phyloP scores from a whole-genome alignment of 1,284 basidiomycete genomes.

The Cystobasidium pallidum region DNA sequence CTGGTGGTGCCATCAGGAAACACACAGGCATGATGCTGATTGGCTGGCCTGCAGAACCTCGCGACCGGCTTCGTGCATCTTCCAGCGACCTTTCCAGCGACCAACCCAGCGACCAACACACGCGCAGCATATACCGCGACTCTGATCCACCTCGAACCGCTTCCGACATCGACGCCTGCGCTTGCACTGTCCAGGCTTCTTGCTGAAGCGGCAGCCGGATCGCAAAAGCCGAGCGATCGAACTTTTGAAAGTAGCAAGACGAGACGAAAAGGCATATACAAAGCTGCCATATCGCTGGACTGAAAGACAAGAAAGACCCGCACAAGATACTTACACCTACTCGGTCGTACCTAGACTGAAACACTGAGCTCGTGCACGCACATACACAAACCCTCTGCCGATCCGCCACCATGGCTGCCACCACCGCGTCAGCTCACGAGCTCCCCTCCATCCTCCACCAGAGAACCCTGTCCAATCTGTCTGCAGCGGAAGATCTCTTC shows the following conservation, averaged over 20 bases:
- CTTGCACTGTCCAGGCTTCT: too few relatives aligned
- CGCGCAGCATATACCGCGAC: not conserved
- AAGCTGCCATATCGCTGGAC: not conserved
- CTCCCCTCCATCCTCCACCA: conserved; percentile 2
- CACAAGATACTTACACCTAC: too few relatives aligned
- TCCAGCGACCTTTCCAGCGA: conserved; percentile 43
- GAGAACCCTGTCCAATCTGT: conserved; percentile 25
- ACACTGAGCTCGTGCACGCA: not conserved
- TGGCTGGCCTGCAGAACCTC: conserved; percentile 15
- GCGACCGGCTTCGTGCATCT: conserved; percentile 42
- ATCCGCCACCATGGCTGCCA: not conserved
- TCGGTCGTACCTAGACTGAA: not conserved
- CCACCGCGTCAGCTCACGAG: not conserved
- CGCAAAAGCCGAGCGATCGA: too few relatives aligned
- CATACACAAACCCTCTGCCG: not conserved
- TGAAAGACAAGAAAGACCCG: conserved; percentile 6
- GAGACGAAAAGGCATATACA: not conserved
- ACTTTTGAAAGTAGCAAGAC: too few relatives aligned
- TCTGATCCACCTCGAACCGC: not conserved
- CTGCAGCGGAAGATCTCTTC: conserved; percentile 39
- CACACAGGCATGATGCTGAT: not conserved
- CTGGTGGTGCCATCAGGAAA: conserved; percentile 15
- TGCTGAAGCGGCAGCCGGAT: too few relatives aligned
- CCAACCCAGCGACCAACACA: conserved; percentile 6
- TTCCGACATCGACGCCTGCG: too few relatives aligned